These are phyloP conservation scores for Termitomyces eurrhizus DNA, from an alignment of 768 basidiomycete species.

Conservation along the genomic window DNA sequence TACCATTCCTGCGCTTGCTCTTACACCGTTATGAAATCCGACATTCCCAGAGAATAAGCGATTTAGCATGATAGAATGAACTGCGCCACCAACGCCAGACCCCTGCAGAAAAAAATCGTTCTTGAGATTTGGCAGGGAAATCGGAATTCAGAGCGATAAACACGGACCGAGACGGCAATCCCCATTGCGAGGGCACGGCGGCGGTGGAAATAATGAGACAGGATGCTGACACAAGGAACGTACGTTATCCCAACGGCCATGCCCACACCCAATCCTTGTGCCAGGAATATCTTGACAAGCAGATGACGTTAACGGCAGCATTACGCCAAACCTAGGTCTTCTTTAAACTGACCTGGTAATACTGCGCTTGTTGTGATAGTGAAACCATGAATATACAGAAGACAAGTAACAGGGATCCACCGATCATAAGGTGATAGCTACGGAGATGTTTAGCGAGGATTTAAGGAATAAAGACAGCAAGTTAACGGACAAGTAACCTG, in stretches of 20 bases:
- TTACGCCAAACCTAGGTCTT: background rate
- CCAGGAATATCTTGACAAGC: slow-evolving; percentile 37
- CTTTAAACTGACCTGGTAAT: slow-evolving; percentile 24
- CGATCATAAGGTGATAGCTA: slow-evolving; percentile 26
- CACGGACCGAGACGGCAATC: slow-evolving; percentile 38
- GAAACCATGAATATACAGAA: slow-evolving; percentile 32
- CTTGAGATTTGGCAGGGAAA: background rate
- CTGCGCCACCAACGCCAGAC: slow-evolving; percentile 54
- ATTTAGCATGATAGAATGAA: slow-evolving; percentile 66
- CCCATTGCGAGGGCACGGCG: slow-evolving; percentile 48
- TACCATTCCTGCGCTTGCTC: slow-evolving; percentile 34
- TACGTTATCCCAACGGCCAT: slow-evolving; percentile 43
- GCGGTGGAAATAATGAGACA: slow-evolving; percentile 46
- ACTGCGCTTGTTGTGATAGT: slow-evolving; percentile 22
- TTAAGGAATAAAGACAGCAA: background rate
- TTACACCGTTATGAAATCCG: slow-evolving; percentile 48
- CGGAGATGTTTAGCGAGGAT: background rate
- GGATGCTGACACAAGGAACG: slow-evolving; percentile 40
- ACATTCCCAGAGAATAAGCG: slow-evolving; percentile 39
- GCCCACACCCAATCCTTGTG: slow-evolving; percentile 46
- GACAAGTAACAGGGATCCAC: slow-evolving; percentile 23
- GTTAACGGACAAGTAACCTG: slow-evolving; percentile 22
- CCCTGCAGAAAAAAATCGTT: slow-evolving; percentile 30
- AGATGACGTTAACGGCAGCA: background rate
- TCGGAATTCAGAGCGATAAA: slow-evolving; percentile 5